Evolutionary conservation across 1,139 yeast species (phyloP), one percentile per base, ranked within the genome.

Genomic region (Taiozyma onychis): DNA sequence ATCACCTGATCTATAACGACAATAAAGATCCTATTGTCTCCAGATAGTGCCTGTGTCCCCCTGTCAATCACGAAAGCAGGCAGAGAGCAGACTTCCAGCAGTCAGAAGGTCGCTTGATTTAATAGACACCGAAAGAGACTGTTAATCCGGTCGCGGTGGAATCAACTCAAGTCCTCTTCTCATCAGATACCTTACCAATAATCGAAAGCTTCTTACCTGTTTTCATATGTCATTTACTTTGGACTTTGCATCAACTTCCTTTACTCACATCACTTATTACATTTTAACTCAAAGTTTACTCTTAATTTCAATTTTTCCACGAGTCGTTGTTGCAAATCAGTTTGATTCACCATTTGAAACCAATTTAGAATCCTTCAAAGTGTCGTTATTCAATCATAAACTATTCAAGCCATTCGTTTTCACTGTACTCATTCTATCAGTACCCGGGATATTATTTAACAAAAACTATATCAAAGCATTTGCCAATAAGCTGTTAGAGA

Each of bases 391-490:
- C 24, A 39, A 39, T 39, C 28, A 22, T 13, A 39, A 39, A 24
- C 13, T 39, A 21, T 24, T 39, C 21, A 39, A 39, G 14, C 42
- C 42, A 14, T 22, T 39, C 16, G 9, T 39, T 11, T 30, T 55
- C 45, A 53, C 60, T 1, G 44, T 57, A 45, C 16, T 54, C 22
- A 52, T 55, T 6, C 30, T 57, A 26, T 51, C 54, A 14, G 39
- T 56, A 30, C 59, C 61, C 9, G 46, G 55, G 2, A 48, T 51
- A 27, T 22, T 56, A 32, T 42, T 50, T 27, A 39, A 48, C 9
- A 47, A 47, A 11, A 27, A 44, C 14, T 44, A 30, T 41, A 16
- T 48, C 6, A 27, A 37, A 32, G 24, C 35, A n/a, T 32, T 43
- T 3, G 4, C 49, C 41, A 44, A 47, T 13, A 35, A 39, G 26